These are phyloP conservation scores for Penicilliopsis zonata DNA, from an alignment of 495 filamentous ascomycete genomes.

Conservation along the genomic window DNA sequence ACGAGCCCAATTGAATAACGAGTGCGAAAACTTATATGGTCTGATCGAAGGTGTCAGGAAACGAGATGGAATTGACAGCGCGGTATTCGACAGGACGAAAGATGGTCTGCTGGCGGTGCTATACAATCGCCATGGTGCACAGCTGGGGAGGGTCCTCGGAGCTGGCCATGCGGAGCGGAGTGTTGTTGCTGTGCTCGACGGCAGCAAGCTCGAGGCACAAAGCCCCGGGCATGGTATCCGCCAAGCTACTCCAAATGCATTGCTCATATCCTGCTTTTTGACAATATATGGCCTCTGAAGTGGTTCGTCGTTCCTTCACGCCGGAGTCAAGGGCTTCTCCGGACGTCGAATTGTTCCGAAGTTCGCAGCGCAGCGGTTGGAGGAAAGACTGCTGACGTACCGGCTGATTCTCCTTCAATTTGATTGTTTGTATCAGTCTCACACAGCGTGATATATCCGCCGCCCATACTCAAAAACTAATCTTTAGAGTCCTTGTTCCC, in stretches of 20 bases:
- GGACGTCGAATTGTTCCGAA: no score
- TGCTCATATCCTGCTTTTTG: constrained; percentile 37
- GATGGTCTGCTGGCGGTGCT: constrained; percentile 9
- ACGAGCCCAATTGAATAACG: constrained; percentile 1
- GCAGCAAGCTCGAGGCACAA: constrained; percentile 15
- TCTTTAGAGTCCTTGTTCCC: no score
- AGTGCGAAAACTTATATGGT: background rate
- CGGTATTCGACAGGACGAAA: constrained; percentile 4
- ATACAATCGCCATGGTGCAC: constrained; percentile 9
- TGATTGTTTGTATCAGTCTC: no score
- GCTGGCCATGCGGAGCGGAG: constrained; percentile 6
- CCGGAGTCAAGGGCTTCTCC: no score
- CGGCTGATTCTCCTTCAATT: no score
- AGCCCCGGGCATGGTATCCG: constrained; percentile 31
- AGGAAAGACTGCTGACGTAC: no score
- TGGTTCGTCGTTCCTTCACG: no score
- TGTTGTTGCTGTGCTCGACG: constrained; percentile 5
- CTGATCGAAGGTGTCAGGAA: background rate
- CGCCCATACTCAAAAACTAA: no score
- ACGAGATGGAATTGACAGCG: background rate
- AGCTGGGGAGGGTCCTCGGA: constrained; percentile 11
- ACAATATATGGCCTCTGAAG: no score
- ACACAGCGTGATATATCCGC: no score
- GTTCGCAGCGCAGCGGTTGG: no score
- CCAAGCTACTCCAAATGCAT: constrained; percentile 34